Conservation (phyloP, 2,329 filamentous ascomycete genomes). For the Pseudogymnoascus sp. region DNA sequence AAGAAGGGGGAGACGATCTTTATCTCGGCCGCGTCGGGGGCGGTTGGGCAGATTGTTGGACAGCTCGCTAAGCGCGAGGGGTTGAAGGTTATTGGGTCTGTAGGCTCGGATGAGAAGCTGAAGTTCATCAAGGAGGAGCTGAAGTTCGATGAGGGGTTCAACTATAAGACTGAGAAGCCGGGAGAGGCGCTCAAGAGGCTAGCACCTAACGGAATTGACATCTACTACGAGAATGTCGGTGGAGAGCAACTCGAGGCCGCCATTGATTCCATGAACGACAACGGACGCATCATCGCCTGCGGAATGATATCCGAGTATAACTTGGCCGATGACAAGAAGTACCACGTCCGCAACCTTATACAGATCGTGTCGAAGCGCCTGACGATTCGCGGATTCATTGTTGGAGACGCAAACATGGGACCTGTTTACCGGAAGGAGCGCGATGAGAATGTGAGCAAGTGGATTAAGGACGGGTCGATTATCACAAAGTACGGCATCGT, state of each 20-base stretch:
- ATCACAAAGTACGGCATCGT: slow-evolving; percentile 53
- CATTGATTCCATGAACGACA: slow-evolving; percentile 51
- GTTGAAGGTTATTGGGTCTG: slow-evolving; percentile 63
- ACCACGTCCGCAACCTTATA: slow-evolving; percentile 54
- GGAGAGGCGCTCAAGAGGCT: slow-evolving; percentile 55
- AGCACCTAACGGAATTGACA: slow-evolving; percentile 65
- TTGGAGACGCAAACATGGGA: slow-evolving; percentile 52
- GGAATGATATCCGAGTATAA: slow-evolving; percentile 67
- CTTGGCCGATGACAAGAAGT: slow-evolving; percentile 39
- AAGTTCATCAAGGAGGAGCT: slow-evolving; percentile 66
- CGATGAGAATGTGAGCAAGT: slow-evolving; percentile 58
- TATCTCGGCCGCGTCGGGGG: slow-evolving; percentile 64
- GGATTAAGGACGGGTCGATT: slow-evolving; percentile 58
- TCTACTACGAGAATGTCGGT: slow-evolving; percentile 76
- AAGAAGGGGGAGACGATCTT: slow-evolving; percentile 73
- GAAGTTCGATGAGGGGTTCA: slow-evolving; percentile 65
- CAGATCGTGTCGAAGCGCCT: slow-evolving; percentile 52
- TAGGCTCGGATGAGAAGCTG: slow-evolving; percentile 68
- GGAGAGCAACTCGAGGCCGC: slow-evolving; percentile 66
- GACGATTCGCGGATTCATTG: slow-evolving; percentile 60
- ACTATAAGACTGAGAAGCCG: slow-evolving; percentile 70
- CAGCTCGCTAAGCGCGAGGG: slow-evolving; percentile 71
- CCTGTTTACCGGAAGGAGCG: slow-evolving; percentile 51
- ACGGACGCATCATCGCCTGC: slow-evolving; percentile 54
- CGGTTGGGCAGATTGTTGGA: slow-evolving; percentile 67